Percentiles rank a stretch among this genome's conserved stretches.
phyloP scores from a whole-genome alignment of 2,329 filamentous ascomycete genomes.

The Xylariales sp. region DNA sequence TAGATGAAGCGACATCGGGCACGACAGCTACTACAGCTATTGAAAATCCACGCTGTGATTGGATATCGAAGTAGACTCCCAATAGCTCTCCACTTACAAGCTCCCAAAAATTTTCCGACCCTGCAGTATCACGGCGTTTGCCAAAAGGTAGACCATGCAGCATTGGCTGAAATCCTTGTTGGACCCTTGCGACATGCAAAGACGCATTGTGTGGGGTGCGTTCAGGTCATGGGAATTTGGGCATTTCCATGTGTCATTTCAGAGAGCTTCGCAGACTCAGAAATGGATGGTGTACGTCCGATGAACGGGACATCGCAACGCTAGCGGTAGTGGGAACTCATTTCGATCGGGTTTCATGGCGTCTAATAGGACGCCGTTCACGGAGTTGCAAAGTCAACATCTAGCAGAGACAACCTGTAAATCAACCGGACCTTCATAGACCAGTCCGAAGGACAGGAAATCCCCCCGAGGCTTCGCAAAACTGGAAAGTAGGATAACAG shows the following conservation, averaged over 20 bases:
- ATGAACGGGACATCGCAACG: background rate
- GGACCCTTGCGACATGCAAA: background rate
- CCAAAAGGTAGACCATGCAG: background rate
- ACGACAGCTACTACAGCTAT: constrained; percentile 7
- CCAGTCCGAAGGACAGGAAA: no score
- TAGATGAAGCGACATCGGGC: constrained; percentile 7
- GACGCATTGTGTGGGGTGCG: background rate
- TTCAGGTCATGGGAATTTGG: background rate
- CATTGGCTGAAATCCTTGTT: no score
- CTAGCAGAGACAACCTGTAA: no score
- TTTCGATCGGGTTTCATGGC: background rate
- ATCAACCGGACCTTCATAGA: no score
- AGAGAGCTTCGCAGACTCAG: background rate
- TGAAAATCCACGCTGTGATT: constrained; percentile 4
- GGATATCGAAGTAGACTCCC: background rate
- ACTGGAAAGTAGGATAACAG: no score
- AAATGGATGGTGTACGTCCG: background rate
- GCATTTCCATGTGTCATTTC: background rate
- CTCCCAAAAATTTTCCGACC: no score
- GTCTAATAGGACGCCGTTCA: background rate
- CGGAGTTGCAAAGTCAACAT: no score
- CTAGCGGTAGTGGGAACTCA: background rate
- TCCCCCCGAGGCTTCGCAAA: no score
- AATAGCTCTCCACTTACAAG: background rate
- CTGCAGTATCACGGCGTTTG: no score